Base-by-base conservation (phyloP, 2,329 filamentous ascomycete species). In the Hypomyces perniciosus region DNA sequence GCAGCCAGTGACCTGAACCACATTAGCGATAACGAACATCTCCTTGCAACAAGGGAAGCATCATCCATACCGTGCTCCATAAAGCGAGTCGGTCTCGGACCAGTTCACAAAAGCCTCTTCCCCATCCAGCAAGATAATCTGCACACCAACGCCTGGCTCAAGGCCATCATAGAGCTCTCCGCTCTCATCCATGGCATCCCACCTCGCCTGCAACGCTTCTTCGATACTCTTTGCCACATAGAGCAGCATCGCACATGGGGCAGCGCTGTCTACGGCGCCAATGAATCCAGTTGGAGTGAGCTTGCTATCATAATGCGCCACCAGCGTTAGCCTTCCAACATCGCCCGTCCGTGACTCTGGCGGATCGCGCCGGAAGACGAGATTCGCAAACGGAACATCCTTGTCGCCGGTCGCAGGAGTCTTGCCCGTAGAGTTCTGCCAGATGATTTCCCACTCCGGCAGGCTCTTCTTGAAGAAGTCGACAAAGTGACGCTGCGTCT, bases 241-340 rank as follows among this genome's bases (percentile, higher is more conserved):
- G 81, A 99, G 79, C 52, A 99, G 76, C 78, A 97, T 90, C 0
- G 93, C 93, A 68, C 92, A 97, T 8, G 93, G 91, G 13, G 88
- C 93, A 1, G 93, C 93, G 61, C 90, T 96, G 65, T 99, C 93
- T 10, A 83, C 95, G 1, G 92, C 93, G 0, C 93, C 93, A 52
- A 99, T 87, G 66, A 99, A 99, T 1, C 90, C 92, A 54, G 84
- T 72, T 0, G 91, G 92, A 28, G 75, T 75, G 52, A 86, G 77
- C 69, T 95, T 87, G 65, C 84, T 91, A 62, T 99, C 93, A 66
- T 96, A 97, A 66, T 99, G 93, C 38, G 93, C 93, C 6, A 92
- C 93, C 49, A 99, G 77, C 10, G 90, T 92, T 63, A 97, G 72
- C 44, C 90, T 76, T 39, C 85, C 84, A 2, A 93, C 84, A 58